Evolutionary conservation across 768 basidiomycete species (phyloP).

Genomic region (Pleurotus tuoliensis): DNA sequence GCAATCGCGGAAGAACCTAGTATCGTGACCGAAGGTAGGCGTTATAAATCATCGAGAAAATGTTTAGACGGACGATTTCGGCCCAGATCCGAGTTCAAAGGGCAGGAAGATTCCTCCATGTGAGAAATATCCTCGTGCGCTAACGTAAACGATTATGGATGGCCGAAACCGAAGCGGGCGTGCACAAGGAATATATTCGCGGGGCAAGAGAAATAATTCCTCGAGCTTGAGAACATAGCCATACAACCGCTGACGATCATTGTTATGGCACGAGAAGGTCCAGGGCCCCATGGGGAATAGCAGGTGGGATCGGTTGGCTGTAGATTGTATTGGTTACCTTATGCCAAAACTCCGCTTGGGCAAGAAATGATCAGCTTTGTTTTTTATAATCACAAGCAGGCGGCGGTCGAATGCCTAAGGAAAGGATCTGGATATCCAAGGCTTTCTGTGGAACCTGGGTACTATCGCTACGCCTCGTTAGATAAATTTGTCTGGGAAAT

Average conservation of each 20-base stretch:
- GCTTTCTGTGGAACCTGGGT: no score
- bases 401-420: no score
- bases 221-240: not conserved
- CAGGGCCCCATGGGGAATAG: no score
- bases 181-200: not conserved
- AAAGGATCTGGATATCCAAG: no score
- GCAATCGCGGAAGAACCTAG: not conserved
- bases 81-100: not conserved
- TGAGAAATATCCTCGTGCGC: not conserved
- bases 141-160: not conserved
- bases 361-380: not conserved
- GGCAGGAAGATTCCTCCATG: not conserved
- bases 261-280: not conserved
- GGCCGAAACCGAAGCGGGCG: not conserved
- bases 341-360: not conserved
- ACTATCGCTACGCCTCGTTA: no score
- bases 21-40: no score
- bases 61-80: not conserved
- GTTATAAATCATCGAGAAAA: not conserved
- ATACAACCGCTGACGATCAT: not conserved
- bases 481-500: no score
- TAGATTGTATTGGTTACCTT: not conserved
- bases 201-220: not conserved
- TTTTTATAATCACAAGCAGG: no score
- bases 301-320: no score